Base-by-base conservation (phyloP, 148 eudicot species). In the Amaranthus cruentus region DNA sequence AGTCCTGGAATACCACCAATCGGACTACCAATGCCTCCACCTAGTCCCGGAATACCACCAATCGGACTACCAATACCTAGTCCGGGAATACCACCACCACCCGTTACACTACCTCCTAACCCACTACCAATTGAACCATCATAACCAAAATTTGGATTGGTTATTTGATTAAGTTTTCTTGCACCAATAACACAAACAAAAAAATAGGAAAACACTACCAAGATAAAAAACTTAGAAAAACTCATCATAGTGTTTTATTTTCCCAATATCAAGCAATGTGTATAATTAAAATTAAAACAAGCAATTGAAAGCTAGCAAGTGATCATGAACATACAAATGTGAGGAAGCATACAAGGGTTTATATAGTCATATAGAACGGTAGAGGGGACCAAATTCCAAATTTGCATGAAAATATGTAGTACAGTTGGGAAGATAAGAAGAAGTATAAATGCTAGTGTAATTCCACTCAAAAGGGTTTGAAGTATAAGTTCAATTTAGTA, bases 281-380 rank as follows among this genome's bases (percentile, higher is more conserved):
- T 69, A 28, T 75, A 5, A 47, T 6, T 6, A 47, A 47, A 8
- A 18, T 18, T 18, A 18, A 18, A 59, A 3, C 13, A 48, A 18
- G 6, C 14, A 44, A 54, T 52, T 9, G 12, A 44, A 55, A 5
- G 38, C 38, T 28, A 28, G 38, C 38, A 28, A 28, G 38, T 28
- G 38, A 28, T 14, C 28, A 55, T 49, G 70, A 8, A 6, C 52
- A 8, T 13, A 43, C 49, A 47, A 75, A 48, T 9, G 21, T 50
- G 15, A 60, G 56, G 21, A n/a, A 7, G 28, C 4, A 43, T 18
- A 14, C 8, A 51, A 2, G 67, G 73, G 43, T 59, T 59, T 75
- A 75, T 75, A 75, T 75, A 75, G 73, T 59, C 69, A 75, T 75
- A 75, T 75, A 75, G 73, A 60, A 9, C 68, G 68, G 60, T 68